Conservation (phyloP, 1,284 basidiomycete species). For the Sporisorium reilianum region DNA sequence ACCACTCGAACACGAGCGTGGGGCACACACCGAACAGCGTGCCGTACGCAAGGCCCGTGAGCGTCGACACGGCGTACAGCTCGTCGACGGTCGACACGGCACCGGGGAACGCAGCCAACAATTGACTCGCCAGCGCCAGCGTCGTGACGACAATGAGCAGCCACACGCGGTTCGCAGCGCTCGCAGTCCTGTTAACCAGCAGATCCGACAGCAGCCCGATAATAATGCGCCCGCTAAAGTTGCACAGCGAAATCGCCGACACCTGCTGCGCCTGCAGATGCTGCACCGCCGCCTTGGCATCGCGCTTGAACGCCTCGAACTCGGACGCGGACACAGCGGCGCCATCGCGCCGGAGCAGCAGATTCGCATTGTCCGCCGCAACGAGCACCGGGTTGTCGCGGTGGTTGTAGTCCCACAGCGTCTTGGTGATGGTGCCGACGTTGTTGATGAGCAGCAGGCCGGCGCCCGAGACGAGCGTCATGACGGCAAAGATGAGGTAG, state of each 20-base stretch:
- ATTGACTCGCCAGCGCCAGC: slow-evolving; percentile 58
- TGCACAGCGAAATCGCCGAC: slow-evolving; percentile 84
- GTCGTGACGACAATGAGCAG: slow-evolving; percentile 60
- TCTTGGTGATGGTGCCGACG: slow-evolving; percentile 89
- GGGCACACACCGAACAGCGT: slow-evolving; percentile 82
- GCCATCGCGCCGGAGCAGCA: not conserved
- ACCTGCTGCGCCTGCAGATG: slow-evolving; percentile 82
- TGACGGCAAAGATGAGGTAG: slow-evolving; percentile 78
- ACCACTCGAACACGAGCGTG: slow-evolving; percentile 85
- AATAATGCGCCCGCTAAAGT: slow-evolving; percentile 82
- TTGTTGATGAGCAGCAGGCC: slow-evolving; percentile 96
- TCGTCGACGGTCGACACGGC: slow-evolving; percentile 75
- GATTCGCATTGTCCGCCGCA: slow-evolving; percentile 19
- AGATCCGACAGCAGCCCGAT: slow-evolving; percentile 83
- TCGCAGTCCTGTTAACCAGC: slow-evolving; percentile 47
- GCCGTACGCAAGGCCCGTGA: slow-evolving; percentile 82
- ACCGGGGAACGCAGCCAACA: slow-evolving; percentile 60
- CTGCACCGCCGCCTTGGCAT: slow-evolving; percentile 77
- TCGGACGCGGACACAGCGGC: not conserved
- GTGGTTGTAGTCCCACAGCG: slow-evolving; percentile 79
- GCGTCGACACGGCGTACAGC: slow-evolving; percentile 81
- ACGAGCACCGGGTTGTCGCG: slow-evolving; percentile 25
- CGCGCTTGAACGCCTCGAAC: slow-evolving; percentile 68
- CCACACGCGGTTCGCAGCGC: slow-evolving; percentile 53
- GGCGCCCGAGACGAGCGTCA: slow-evolving; percentile 84